Evolutionary conservation across 164 flowering plant species (phyloP), one percentile per base, ranked within the genome.

Genomic region (Tetracentron sinense): DNA sequence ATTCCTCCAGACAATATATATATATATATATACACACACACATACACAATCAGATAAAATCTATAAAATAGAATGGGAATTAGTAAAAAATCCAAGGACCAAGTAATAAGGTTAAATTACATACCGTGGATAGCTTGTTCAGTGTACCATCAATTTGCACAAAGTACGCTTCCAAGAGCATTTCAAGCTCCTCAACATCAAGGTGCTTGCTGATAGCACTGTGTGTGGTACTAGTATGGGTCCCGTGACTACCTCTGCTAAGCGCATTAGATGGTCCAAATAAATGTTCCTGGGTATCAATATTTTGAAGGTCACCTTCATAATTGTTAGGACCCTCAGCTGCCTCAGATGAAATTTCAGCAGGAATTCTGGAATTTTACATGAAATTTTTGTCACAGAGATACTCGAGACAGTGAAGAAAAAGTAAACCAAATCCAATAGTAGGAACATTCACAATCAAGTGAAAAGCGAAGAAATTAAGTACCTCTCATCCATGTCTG

Each of bases 81-180:
- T 7, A 29, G 10, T 23, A 8, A 27, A 28, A 7, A 29, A 28
- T 3, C 50, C 1, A 31, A n/a, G 8, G 20, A 22, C 49, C 1
- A 19, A 28, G 27, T 35, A 5, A 27, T 21, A 54, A 57, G 48
- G 60, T 38, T 20, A 61, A 51, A 57, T 57, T 35, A 52, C 78
- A 20, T 84, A 93, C 98, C 60, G 96, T 85, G 56, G 97, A 89
- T 20, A 94, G 68, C 60, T 89, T 89, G 79, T 91, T 89, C 67
- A 88, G 56, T 58, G 93, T 88, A 27, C 99, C 97, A 71, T 89
- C 98, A 59, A 94, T 87, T 71, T 94, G 95, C 58, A 91, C 97
- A 71, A 93, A 93, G 76, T 94, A 94, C 10, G 98, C 97, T 77
- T 90, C 98, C 72, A 94, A 68, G 17, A 94, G 97, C 97, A 94